Conservation (phyloP, 2,329 filamentous ascomycete genomes). For the Coniochaeta sp. region DNA sequence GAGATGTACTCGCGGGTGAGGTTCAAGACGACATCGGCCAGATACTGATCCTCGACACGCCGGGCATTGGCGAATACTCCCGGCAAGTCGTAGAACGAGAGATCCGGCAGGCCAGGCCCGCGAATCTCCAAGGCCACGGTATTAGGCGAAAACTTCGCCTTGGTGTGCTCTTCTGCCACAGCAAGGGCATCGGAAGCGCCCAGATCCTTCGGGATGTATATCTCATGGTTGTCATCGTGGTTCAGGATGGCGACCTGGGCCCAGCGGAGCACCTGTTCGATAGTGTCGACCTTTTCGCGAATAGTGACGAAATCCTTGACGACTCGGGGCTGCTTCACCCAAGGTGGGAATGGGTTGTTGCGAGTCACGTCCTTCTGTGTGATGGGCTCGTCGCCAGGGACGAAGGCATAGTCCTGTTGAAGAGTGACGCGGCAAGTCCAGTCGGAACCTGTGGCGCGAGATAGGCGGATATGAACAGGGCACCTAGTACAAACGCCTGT, state of each 20-base stretch:
- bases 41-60: conserved; percentile 55
- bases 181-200: conserved; percentile 14
- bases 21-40: conserved; percentile 66
- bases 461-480: conserved; percentile 71
- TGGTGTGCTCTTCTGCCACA: conserved; percentile 31
- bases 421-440: conserved; percentile 67
- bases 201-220: conserved; percentile 44
- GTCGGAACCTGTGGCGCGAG: conserved; percentile 38
- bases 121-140: conserved; percentile 70
- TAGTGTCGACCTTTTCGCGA: conserved; percentile 50
- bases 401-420: conserved; percentile 55
- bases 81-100: conserved; percentile 81
- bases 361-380: conserved; percentile 39
- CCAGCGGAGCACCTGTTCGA: conserved; percentile 63
- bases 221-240: conserved; percentile 43
- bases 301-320: conserved; percentile 58
- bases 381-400: conserved; percentile 31
- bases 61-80: conserved; percentile 70
- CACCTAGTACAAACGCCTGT: conserved; percentile 73
- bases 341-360: conserved; percentile 55
- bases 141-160: conserved; percentile 75
- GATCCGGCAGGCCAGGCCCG: conserved; percentile 60
- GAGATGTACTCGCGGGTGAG: conserved; percentile 64
- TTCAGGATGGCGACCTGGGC: conserved; percentile 75
- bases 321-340: conserved; percentile 44